Evolutionary conservation across 1,284 basidiomycete genomes (phyloP), one percentile per base, ranked within the genome.

Genomic region (Papiliotrema terrestris): DNA sequence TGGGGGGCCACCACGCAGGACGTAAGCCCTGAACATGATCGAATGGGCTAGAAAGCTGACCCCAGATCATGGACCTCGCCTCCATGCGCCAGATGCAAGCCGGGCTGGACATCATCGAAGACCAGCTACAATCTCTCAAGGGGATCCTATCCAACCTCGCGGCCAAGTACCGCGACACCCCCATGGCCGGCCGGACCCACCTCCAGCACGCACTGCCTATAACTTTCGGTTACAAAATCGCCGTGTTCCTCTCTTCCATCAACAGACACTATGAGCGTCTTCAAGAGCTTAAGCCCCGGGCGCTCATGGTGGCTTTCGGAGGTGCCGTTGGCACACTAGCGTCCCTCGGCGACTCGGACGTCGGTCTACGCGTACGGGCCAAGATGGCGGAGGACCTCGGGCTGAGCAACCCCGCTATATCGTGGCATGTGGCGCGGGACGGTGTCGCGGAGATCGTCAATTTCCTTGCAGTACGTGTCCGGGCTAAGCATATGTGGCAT

Each of bases 201-300:
- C 54, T 56, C 25, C 54, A 56, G 32, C 54, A 56, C 36, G 54
- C 54, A 11, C 44, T 56, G 17, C 54, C 54, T 1, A 47, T 56
- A 22, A 56, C 54, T 8, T 56, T 56, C 45, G 54, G 54, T 15
- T 56, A 56, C 54, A 56, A 56, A 26, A 36, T 22, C 19, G 54
- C 54, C 17, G 49, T 56, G 11, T 56, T 38, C 36, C 49, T 56
- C 8, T 45, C 49, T 1, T 43, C 54, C 13, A 41, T 51, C 45
- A 49, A 51, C 32, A 42, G 54, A 4, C 54, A 56, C 38, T 41
- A 22, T 8, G 54, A 56, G 45, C 54, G 54, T 14, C 49, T 56
- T 3, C 25, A 45, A 13, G 49, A 56, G 44, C 42, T 56, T 44
- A 45, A 47, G 29, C 43, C 54, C 1, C 29, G 54, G 17, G 22